Evolutionary conservation across 805 yeast genomes (phyloP).

Genomic region (Scheffersomyces coipomensis): DNA sequence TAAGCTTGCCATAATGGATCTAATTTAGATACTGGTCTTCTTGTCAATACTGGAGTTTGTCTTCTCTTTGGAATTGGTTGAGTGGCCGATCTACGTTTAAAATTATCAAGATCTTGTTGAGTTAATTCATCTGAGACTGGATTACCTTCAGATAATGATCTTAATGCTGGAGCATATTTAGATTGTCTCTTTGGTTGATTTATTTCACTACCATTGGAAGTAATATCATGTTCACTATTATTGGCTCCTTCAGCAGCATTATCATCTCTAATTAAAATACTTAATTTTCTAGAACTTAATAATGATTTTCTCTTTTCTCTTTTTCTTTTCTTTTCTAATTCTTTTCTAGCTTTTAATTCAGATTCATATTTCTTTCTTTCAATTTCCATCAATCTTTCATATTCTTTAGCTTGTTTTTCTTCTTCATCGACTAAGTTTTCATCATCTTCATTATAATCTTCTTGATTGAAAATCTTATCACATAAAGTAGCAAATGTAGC

Average conservation of each 20-base stretch:
- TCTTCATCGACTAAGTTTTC: slow-evolving; percentile 41
- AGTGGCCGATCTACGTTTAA: slow-evolving; percentile 48
- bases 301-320: slow-evolving; percentile 42
- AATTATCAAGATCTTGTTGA: slow-evolving; percentile 41
- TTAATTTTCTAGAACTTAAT: slow-evolving; percentile 34
- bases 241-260: slow-evolving; percentile 10
- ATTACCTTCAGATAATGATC: slow-evolving; percentile 38
- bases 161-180: slow-evolving; percentile 20
- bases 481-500: slow-evolving; percentile 76
- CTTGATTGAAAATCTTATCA: slow-evolving; percentile 75
- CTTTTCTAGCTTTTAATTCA: slow-evolving; percentile 46
- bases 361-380: slow-evolving; percentile 53
- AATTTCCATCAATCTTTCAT: slow-evolving; percentile 46
- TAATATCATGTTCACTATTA: slow-evolving; percentile 25
- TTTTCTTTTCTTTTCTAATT: slow-evolving; percentile 44
- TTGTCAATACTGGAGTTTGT: slow-evolving; percentile 39
- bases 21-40: slow-evolving; percentile 55
- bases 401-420: slow-evolving; percentile 41
- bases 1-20: slow-evolving; percentile 57
- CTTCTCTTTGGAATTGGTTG: slow-evolving; percentile 34
- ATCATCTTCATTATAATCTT: slow-evolving; percentile 50
- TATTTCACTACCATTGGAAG: slow-evolving; percentile 25
- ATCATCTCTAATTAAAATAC: slow-evolving; percentile 37
- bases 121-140: slow-evolving; percentile 36
- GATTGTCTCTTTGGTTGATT: slow-evolving; percentile 38